phyloP scores from a whole-genome alignment of 176 grass and related monocot species.

The Ananas comosus region DNA sequence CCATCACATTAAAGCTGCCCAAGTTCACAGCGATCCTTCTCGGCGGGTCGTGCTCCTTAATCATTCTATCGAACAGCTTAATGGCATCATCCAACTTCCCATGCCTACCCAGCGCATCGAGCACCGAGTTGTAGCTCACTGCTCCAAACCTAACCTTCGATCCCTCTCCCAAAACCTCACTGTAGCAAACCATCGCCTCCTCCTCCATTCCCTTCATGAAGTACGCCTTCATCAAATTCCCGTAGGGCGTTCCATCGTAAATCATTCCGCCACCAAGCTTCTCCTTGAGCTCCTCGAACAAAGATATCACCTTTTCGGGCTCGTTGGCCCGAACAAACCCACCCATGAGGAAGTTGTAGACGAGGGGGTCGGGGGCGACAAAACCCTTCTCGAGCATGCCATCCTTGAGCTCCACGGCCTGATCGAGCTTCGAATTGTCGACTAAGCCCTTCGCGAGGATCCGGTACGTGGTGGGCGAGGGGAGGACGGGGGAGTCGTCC shows the following conservation, averaged over 20 bases:
- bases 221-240: slow-evolving; percentile 73
- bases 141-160: slow-evolving; percentile 46
- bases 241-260: slow-evolving; percentile 53
- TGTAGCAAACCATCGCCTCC: slow-evolving; percentile 56
- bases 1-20: slow-evolving; percentile 66
- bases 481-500: slow-evolving; percentile 46
- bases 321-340: slow-evolving; percentile 32
- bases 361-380: slow-evolving; percentile 54
- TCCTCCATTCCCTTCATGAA: slow-evolving; percentile 59
- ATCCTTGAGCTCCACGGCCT: slow-evolving; percentile 54
- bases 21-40: slow-evolving; percentile 42
- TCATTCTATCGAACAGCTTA: slow-evolving; percentile 71
- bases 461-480: slow-evolving; percentile 67
- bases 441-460: slow-evolving; percentile 56
- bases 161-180: slow-evolving; percentile 22
- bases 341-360: slow-evolving; percentile 61
- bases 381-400: slow-evolving; percentile 59
- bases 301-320: slow-evolving; percentile 34
- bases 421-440: slow-evolving; percentile 41
- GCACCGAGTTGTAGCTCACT: slow-evolving; percentile 39
- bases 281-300: slow-evolving; percentile 50
- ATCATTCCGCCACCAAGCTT: slow-evolving; percentile 41
- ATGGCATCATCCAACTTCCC: slow-evolving; percentile 52
- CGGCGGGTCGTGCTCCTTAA: slow-evolving; percentile 52
- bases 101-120: slow-evolving; percentile 51